Conservation (phyloP, 495 filamentous ascomycete species). For the Aspergillus heteromorphus region DNA sequence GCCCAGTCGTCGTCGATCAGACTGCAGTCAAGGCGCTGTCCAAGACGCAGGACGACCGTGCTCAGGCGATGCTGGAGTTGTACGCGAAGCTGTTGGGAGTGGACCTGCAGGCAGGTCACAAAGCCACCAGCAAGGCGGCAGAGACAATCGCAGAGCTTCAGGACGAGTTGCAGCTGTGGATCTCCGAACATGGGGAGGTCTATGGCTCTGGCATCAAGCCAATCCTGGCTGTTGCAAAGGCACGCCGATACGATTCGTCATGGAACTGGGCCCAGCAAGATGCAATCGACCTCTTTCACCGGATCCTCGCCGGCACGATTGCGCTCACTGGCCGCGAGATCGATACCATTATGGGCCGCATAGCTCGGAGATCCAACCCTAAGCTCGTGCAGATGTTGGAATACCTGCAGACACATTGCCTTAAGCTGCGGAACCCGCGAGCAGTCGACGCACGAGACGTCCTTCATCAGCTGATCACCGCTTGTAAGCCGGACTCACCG, state of each 20-base stretch:
- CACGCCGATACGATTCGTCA: conserved; percentile 73
- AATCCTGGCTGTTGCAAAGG: conserved; percentile 81
- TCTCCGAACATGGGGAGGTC: conserved; percentile 85
- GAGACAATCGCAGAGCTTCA: conserved; percentile 60
- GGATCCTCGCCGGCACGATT: conserved; percentile 91
- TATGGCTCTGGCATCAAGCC: conserved; percentile 91
- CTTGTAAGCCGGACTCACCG: neutral
- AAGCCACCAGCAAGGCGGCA: conserved; percentile 56
- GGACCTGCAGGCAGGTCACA: conserved; percentile 58
- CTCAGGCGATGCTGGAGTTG: conserved; percentile 93
- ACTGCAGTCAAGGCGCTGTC: conserved; percentile 92
- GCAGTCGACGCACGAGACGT: neutral
- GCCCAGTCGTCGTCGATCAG: conserved; percentile 59
- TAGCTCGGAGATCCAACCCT: neutral
- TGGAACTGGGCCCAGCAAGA: conserved; percentile 75
- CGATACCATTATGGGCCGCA: neutral
- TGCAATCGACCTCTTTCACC: conserved; percentile 92
- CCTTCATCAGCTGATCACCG: neutral
- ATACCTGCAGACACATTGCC: neutral
- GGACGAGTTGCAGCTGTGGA: conserved; percentile 88
- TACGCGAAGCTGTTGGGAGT: conserved; percentile 91
- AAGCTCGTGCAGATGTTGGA: neutral
- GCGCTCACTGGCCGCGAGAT: conserved; percentile 71
- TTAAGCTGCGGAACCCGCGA: neutral
- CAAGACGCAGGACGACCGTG: conserved; percentile 86